Conservation (phyloP, 306 rosid species). For the Cicer cuneatum region DNA sequence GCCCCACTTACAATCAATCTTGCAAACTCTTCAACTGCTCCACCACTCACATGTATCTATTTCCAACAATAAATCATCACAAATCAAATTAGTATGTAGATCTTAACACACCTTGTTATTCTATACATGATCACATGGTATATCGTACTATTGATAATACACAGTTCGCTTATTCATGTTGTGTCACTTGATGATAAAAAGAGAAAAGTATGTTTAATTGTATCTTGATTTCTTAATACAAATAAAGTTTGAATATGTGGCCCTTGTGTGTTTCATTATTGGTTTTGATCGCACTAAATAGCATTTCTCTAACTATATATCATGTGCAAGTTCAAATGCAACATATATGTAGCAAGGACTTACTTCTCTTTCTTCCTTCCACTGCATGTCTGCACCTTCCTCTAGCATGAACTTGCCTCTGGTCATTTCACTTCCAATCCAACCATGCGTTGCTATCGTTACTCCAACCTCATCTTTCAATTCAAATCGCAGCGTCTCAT, state of each 20-base stretch:
- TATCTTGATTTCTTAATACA: no score
- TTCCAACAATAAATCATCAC: conserved; percentile 39
- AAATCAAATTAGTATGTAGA: not conserved
- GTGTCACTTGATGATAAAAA: not conserved
- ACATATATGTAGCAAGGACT: conserved; percentile 13
- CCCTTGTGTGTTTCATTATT: no score
- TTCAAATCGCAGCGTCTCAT: conserved; percentile 85
- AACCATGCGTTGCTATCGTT: conserved; percentile 87
- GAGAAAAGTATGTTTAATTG: no score
- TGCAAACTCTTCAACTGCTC: conserved; percentile 73
- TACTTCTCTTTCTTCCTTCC: conserved; percentile 95
- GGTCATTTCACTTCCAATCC: conserved; percentile 81
- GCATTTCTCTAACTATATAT: not conserved
- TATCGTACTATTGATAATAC: not conserved
- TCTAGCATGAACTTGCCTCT: conserved; percentile 86
- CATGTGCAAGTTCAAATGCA: not conserved
- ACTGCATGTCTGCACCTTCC: conserved; percentile 88
- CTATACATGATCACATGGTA: not conserved
- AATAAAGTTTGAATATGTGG: no score
- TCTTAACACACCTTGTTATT: not conserved
- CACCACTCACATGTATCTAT: conserved; percentile 66
- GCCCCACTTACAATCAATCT: conserved; percentile 78
- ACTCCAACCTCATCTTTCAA: conserved; percentile 74
- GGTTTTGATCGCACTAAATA: no score
- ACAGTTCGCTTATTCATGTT: not conserved